phyloP scores from a whole-genome alignment of 106 monocot species.

The Apostasia ramifera region DNA sequence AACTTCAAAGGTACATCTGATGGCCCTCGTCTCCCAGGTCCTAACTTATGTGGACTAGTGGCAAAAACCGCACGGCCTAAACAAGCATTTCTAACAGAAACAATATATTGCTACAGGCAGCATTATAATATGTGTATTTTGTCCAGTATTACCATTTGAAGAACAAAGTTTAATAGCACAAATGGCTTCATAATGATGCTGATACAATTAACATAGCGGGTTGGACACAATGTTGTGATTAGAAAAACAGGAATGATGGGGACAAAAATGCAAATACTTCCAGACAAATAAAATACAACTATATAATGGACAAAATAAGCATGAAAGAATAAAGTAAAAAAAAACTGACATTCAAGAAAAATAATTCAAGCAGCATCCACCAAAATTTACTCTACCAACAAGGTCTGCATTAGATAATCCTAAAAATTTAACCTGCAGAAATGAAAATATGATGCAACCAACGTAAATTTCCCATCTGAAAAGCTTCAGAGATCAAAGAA shows the following conservation, averaged over 20 bases:
- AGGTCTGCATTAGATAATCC: not conserved
- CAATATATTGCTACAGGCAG: conserved; percentile 3
- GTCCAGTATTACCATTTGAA: not conserved
- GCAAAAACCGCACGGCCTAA: conserved; percentile 1
- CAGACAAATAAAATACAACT: too few species aligned
- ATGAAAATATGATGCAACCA: not conserved
- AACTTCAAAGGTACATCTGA: conserved; percentile 5
- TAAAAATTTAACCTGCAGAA: not conserved
- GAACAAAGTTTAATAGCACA: too few species aligned
- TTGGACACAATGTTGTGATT: too few species aligned
- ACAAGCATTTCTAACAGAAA: conserved; percentile 5
- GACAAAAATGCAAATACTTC: too few species aligned
- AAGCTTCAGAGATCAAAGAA: not conserved
- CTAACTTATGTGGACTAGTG: conserved; percentile 7
- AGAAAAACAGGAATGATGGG: too few species aligned
- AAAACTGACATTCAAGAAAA: not conserved
- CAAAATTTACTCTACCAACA: not conserved
- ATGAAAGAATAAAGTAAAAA: not conserved
- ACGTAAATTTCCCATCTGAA: not conserved
- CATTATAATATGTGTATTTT: not conserved
- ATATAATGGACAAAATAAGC: too few species aligned
- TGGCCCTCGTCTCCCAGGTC: not conserved
- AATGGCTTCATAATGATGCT: too few species aligned
- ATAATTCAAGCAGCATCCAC: too few species aligned
- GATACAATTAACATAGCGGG: too few species aligned